Percentiles rank a stretch among this genome's conserved stretches.
These are phyloP conservation scores for Quercus gilva DNA, from an alignment of 306 rosid genomes.

Conservation along the genomic window DNA sequence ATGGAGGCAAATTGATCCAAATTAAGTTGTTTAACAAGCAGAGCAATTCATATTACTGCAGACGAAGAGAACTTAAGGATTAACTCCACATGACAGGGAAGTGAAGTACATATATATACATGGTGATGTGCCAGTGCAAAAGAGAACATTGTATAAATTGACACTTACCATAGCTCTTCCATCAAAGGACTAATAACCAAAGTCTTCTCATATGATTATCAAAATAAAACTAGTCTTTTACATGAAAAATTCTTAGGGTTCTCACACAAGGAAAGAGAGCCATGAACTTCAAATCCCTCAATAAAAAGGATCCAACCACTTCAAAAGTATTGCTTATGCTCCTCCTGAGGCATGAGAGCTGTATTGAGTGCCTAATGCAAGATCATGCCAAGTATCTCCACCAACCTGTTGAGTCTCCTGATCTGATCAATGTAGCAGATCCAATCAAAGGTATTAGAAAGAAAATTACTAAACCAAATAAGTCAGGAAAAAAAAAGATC, in stretches of 20 bases:
- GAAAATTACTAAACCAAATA: background rate
- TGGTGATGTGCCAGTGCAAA: no score
- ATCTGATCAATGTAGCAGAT: constrained; percentile 24
- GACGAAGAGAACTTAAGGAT: no score
- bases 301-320: background rate
- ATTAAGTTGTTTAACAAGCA: no score
- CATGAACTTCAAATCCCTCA: background rate
- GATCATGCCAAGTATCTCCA: constrained; percentile 52
- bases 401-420: constrained; percentile 48
- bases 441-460: background rate
- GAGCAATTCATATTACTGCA: no score
- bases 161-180: no score
- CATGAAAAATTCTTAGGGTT: background rate
- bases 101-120: no score
- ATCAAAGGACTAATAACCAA: no score
- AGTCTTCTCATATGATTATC: no score
- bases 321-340: background rate
- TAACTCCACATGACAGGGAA: no score
- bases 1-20: no score
- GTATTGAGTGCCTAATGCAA: constrained; percentile 38
- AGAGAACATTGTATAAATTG: no score
- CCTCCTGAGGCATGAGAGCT: background rate
- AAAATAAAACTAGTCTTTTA: no score
- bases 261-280: background rate
- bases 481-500: background rate